phyloP scores from a whole-genome alignment of 306 rosid genomes.

The Vigna reflexopilosa region DNA sequence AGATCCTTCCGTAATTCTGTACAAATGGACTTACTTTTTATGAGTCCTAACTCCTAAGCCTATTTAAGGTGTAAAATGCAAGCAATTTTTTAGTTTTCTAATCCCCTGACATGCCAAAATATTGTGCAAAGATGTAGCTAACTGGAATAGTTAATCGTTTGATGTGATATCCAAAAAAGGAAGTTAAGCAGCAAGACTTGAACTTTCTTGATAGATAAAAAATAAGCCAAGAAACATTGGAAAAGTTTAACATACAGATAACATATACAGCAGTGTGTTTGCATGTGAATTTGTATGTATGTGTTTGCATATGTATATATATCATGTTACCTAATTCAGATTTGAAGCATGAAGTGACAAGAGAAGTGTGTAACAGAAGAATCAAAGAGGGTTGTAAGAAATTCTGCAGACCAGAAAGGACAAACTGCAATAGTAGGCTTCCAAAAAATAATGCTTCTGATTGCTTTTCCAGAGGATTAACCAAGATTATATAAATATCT shows the following conservation, averaged over 20 bases:
- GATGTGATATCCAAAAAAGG: conserved; percentile 7
- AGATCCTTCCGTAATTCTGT: not conserved
- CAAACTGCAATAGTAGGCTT: conserved; percentile 19
- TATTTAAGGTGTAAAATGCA: not conserved
- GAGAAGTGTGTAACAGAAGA: conserved; percentile 16
- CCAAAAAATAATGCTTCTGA: conserved; percentile 26
- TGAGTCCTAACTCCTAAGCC: conserved; percentile 10
- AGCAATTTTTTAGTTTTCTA: not conserved
- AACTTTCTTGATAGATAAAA: not conserved
- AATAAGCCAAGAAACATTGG: conserved; percentile 2
- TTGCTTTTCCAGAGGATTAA: conserved; percentile 43
- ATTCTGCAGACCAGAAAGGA: conserved; percentile 38
- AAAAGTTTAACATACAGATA: not conserved
- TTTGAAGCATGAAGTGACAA: conserved; percentile 34
- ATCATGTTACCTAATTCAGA: conserved; percentile 37
- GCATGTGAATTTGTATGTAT: not conserved
- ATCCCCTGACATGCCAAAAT: not conserved
- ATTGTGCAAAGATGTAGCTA: conserved; percentile 19
- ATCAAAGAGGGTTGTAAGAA: conserved; percentile 13
- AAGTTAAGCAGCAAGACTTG: conserved; percentile 29
- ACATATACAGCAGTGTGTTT: not conserved
- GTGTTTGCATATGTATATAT: not conserved
- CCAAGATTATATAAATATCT: conserved; percentile 47
- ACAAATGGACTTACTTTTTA: not conserved
- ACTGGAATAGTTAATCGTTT: conserved; percentile 3